Evolutionary conservation across 2,329 filamentous ascomycete species (phyloP), one percentile per base, ranked within the genome.

Genomic region (Xylaria polymorpha): DNA sequence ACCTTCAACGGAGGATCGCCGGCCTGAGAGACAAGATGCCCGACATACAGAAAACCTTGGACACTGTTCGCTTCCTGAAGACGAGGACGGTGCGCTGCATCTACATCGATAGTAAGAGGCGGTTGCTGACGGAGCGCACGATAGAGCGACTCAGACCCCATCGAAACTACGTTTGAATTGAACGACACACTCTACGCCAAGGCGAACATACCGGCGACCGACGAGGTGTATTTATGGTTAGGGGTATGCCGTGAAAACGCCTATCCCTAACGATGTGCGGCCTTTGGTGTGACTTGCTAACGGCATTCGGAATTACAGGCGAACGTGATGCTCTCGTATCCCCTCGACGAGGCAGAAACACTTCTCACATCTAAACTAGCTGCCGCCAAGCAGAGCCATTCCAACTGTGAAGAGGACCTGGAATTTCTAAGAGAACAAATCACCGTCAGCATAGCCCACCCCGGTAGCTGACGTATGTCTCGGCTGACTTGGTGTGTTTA

Each of bases 211-310:
- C 90, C 91, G 25, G 89, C 91, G 1, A 94, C 93, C 0, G 90
- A 97, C 8, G 95, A 99, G 79, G 95, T 99, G 14, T 97, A 97
- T 79, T 86, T 99, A 63, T 99, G 96, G 96, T 87, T 99, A n/a
- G 96, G 96, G 41, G 91, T 93, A 85, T 29, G 87, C 83, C 25
- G 25, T 62, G 56, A 20, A 25, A 8, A 32, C n/a, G 20, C 60
- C 8, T 20, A 35, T 39, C 10, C 32, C 9, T 43, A 35, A 5
- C 46, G 14, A 37, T 4, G 1, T n/a, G 12, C 39, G 22, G 39
- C 7, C 15, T 12, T 41, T 6, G 12, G 35, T 12, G n/a, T 14
- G 51, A 48, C 15, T 1, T 3, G n/a, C 65, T 71, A 50, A 66
- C 46, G 41, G 12, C 22, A 20, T 58, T 59, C 55, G 7, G 48